Base-by-base conservation (phyloP, 2,329 filamentous ascomycete genomes). In the Ophiocordyceps camponoti-leonardi region DNA sequence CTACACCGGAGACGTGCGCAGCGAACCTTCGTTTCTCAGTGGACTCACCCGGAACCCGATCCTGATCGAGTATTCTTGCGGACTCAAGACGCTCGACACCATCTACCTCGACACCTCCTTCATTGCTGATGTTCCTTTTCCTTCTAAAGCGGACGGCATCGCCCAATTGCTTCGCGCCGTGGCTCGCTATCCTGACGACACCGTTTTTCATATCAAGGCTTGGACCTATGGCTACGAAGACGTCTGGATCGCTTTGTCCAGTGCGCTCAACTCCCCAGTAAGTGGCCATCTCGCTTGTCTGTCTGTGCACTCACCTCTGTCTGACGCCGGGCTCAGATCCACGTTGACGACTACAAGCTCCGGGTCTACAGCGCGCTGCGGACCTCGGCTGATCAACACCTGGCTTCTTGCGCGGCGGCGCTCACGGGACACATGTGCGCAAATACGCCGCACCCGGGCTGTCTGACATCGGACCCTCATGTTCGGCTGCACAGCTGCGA, bases 211-310 rank as follows among this genome's bases (percentile, higher is more conserved):
- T 58, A 72, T 96, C 42, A 77, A 87, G 47, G 77, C 86, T 1
- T 94, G 88, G 87, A 95, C 90, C 0, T 92, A 92, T 56, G 72
- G 71, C 0, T 94, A 95, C 50, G 88, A 96, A 58, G 83, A 94
- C 45, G 86, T 94, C 0, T 95, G 87, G 87, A 67, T 87, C 48
- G 82, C 86, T 0, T 63, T 96, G 1, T 80, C 86, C 0, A 73
- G 79, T 20, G 75, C 78, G 12, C 65, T 95, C 0, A 63, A 75
- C 6, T 81, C 80, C 3, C 72, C 69, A 56, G 80, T 81, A 61
- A 47, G 55, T 41, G 13, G 10, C 7, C 35, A 18, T 3, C 7
- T 18, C 33, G 33, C 33, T 6, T 23, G 16, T 16, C 33, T 18
- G 16, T 11, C 7, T 19, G 4, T 39, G 35, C 18, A n/a, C n/a